phyloP scores from a whole-genome alignment of 2,329 filamentous ascomycete genomes.

The Colletotrichum orchidophilum region DNA sequence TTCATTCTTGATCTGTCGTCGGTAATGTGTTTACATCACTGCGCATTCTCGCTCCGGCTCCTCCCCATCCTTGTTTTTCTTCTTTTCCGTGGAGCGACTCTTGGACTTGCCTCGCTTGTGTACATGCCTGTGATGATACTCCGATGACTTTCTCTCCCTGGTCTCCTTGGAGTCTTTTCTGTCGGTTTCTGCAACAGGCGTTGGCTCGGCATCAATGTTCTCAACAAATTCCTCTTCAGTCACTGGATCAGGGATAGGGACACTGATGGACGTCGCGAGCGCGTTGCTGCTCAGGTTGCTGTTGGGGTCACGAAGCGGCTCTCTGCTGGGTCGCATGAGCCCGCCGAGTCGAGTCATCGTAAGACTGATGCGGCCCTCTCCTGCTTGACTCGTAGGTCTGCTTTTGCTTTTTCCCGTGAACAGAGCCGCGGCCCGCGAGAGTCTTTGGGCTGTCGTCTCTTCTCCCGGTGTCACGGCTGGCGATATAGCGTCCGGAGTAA shows the following conservation, averaged over 20 bases:
- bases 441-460: constrained; percentile 61
- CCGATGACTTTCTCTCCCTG: constrained; percentile 24
- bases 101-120: constrained; percentile 51
- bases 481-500: constrained; percentile 48
- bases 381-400: constrained; percentile 66
- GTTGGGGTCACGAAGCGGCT: constrained; percentile 49
- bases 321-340: constrained; percentile 61
- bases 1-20: not conserved
- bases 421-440: constrained; percentile 66
- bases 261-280: constrained; percentile 22
- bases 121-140: constrained; percentile 44
- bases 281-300: constrained; percentile 29
- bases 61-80: constrained; percentile 43
- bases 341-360: constrained; percentile 66
- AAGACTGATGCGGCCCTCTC: constrained; percentile 66
- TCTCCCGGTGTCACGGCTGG: constrained; percentile 56
- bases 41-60: constrained; percentile 57
- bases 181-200: constrained; percentile 9
- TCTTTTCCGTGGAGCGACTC: constrained; percentile 46
- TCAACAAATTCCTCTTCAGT: constrained; percentile 34
- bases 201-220: constrained; percentile 20
- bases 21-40: constrained; percentile 52
- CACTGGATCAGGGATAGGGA: constrained; percentile 26
- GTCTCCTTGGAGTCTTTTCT: constrained; percentile 35
- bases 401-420: constrained; percentile 61